Conservation (phyloP, 1,284 basidiomycete genomes). For the Rhodotorula sp. region DNA sequence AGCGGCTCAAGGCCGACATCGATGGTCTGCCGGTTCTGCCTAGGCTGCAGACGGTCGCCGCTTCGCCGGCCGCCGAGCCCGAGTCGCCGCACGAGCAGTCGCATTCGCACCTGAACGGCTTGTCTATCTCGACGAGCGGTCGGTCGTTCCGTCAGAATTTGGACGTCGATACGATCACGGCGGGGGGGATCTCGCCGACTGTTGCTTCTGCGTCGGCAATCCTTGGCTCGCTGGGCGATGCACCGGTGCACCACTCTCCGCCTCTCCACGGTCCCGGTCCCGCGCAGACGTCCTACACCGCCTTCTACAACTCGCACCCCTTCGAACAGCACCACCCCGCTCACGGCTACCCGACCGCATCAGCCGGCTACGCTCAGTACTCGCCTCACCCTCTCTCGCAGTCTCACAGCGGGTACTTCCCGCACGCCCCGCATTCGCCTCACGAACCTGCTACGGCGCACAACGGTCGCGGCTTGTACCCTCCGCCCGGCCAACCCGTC, state of each 20-base stretch:
- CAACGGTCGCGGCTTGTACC: not conserved
- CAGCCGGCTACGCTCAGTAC: no score
- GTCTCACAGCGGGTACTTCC: not conserved
- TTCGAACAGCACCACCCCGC: not conserved
- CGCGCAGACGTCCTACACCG: conserved; percentile 5
- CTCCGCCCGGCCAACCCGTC: not conserved
- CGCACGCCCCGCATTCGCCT: not conserved
- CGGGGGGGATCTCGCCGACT: conserved; percentile 34
- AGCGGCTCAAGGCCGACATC: conserved; percentile 1
- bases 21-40: conserved; percentile 2
- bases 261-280: not conserved
- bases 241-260: not conserved
- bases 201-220: conserved; percentile 40
- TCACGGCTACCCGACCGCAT: not conserved
- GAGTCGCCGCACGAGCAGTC: not conserved
- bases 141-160: conserved; percentile 7
- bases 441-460: not conserved
- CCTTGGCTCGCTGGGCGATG: conserved; percentile 30
- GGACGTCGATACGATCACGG: conserved; percentile 12
- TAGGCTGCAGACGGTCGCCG: not conserved
- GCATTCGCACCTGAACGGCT: not conserved
- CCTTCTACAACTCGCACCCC: conserved; percentile 13
- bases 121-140: conserved; percentile 26
- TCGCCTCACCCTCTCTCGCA: conserved; percentile 16
- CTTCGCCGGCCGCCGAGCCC: not conserved